These are phyloP conservation scores for Alternaria consortialis DNA, from an alignment of 2,329 filamentous ascomycete genomes.

Conservation along the genomic window DNA sequence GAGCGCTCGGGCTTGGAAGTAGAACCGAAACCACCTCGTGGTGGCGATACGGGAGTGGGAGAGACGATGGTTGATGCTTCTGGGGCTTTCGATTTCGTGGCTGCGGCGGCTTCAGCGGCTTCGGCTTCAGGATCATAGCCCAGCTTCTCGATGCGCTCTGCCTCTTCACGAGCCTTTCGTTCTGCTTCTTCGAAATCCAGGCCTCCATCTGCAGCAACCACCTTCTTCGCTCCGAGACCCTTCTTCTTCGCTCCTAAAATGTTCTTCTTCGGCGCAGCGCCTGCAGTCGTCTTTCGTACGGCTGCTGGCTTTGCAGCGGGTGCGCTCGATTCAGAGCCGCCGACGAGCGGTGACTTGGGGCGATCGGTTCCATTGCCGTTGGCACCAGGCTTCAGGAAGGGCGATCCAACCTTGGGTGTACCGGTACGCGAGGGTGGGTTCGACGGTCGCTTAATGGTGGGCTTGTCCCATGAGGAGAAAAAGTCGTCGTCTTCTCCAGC, in stretches of 20 bases:
- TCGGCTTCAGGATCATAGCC: conserved; percentile 96
- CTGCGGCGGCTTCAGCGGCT: conserved; percentile 50
- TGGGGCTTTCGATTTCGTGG: conserved; percentile 52
- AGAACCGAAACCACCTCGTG: conserved; percentile 69
- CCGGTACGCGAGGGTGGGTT: conserved; percentile 90
- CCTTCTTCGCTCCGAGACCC: conserved; percentile 73
- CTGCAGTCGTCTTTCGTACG: conserved; percentile 76
- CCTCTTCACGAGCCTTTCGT: conserved; percentile 96
- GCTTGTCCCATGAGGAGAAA: conserved; percentile 99
- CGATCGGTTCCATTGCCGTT: conserved; percentile 72
- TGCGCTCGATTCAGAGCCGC: conserved; percentile 59
- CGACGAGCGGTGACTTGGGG: conserved; percentile 79
- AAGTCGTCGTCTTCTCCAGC: conserved; percentile 91
- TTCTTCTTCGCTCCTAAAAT: conserved; percentile 81
- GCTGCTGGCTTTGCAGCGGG: conserved; percentile 76
- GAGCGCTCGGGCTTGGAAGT: conserved; percentile 62
- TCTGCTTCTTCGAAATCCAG: conserved; percentile 97
- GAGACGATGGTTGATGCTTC: conserved; percentile 71
- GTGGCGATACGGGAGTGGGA: conserved; percentile 78
- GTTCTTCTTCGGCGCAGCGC: conserved; percentile 78
- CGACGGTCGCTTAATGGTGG: conserved; percentile 93
- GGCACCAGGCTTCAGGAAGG: conserved; percentile 78
- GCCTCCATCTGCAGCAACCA: conserved; percentile 68
- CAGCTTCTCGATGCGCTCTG: conserved; percentile 91
- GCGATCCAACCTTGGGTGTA: conserved; percentile 86